Evolutionary conservation across 1,139 yeast genomes (phyloP), one percentile per base, ranked within the genome.

Genomic region (Hyphopichia pseudoburtonii): DNA sequence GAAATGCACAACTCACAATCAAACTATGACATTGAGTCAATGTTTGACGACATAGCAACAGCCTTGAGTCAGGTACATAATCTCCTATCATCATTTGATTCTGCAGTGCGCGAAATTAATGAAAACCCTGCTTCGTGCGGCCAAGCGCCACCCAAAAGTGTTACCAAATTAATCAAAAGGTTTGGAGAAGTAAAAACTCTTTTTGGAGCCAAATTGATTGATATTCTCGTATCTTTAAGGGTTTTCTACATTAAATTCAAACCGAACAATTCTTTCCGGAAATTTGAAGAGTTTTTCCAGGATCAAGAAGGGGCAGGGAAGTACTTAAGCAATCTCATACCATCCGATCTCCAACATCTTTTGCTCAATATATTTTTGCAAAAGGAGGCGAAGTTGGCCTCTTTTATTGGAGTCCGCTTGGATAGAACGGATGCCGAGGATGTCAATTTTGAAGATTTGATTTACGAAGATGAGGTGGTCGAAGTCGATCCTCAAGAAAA

Each of bases 391-490:
- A 50, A 48, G 21, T 40, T 65, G 5, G 72, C 65, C 0, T 44
- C 41, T 18, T 28, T 42, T 3, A 40, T 53, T 12, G 60, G 57
- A 0, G 51, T 70, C 3, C 66, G 69, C 10, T 56, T 83, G 38
- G 84, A 78, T 25, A 69, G 86, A 49, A 64, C 61, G 17, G 80
- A 70, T 28, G 70, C 71, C 27, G 89, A 83, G 54, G 82, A 73
- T 48, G 85, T 80, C 3, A 73, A 74, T 43, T 71, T 72, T 39
- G 76, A 66, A 37, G 71, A 70, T 17, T 47, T 56, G 40, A 52
- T 46, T 9, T 48, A 42, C 24, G 52, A 32, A 16, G 45, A 43
- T 5, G 36, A 38, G 10, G 17, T 11, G 12, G 39, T 34, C 37
- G 30, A 25, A 29, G 16, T 14, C 4, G 7, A 17, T 11, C 25